These are phyloP conservation scores for Nannochloris sp. DNA, from an alignment of 139 green algal species.

Conservation along the genomic window DNA sequence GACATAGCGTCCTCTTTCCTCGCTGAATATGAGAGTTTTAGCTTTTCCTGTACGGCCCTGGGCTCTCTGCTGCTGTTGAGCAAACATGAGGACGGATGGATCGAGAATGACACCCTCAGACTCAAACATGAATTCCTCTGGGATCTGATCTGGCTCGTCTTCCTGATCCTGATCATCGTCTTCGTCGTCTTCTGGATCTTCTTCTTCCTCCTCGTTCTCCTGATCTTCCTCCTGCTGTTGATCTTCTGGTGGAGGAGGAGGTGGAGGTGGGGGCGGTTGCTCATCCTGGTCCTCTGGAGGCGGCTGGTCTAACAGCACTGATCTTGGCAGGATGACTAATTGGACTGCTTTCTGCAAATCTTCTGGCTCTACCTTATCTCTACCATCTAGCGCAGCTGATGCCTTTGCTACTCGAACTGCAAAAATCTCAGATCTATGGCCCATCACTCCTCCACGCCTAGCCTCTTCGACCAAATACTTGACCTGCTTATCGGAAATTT, in stretches of 20 bases:
- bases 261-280: slow-evolving; percentile 78
- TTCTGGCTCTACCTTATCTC: slow-evolving; percentile 79
- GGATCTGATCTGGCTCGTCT: slow-evolving; percentile 68
- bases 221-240: slow-evolving; percentile 68
- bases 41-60: slow-evolving; percentile 78
- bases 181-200: slow-evolving; percentile 38
- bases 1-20: slow-evolving; percentile 88
- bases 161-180: slow-evolving; percentile 33
- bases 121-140: slow-evolving; percentile 99
- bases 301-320: slow-evolving; percentile 11
- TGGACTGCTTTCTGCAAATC: slow-evolving; percentile 89
- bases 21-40: slow-evolving; percentile 96
- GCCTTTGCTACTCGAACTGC: slow-evolving; percentile 75
- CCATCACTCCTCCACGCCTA: slow-evolving; percentile 63
- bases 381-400: slow-evolving; percentile 74
- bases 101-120: slow-evolving; percentile 91
- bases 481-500: slow-evolving; percentile 81
- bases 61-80: slow-evolving; percentile 80
- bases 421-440: slow-evolving; percentile 95
- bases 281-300: slow-evolving; percentile 48
- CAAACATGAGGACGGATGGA: slow-evolving; percentile 83
- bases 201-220: slow-evolving; percentile 71
- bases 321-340: slow-evolving; percentile 80
- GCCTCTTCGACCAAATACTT: slow-evolving; percentile 91
- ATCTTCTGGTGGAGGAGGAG: slow-evolving; percentile 51